Conservation (phyloP, 2,329 filamentous ascomycete genomes). For the Lasiodiplodia sp. region DNA sequence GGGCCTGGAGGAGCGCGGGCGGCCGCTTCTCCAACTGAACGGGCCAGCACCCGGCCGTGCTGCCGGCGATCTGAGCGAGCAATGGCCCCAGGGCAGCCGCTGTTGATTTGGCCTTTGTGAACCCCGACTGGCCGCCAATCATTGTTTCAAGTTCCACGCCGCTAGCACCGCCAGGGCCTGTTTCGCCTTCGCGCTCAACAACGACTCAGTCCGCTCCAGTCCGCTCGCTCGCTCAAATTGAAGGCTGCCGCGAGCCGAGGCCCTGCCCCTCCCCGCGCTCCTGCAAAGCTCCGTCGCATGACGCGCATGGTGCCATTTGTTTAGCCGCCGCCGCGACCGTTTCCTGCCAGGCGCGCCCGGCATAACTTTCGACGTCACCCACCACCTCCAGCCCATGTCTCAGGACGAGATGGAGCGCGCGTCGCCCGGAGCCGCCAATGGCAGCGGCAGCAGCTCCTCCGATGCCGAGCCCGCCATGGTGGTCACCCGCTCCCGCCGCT, state of each 20-base stretch:
- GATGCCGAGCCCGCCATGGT: conserved; percentile 45
- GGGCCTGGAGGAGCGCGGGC: not conserved
- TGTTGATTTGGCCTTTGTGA: conserved; percentile 2
- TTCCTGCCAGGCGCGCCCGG: conserved; percentile 37
- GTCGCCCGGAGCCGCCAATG: conserved; percentile 32
- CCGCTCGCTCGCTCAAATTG: not conserved
- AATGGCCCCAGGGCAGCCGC: conserved; percentile 6
- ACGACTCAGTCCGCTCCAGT: not conserved
- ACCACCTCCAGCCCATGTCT: conserved; percentile 32
- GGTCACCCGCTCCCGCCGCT: conserved; percentile 44
- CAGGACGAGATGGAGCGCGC: conserved; percentile 33
- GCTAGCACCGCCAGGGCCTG: conserved; percentile 1
- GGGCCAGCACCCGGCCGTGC: conserved; percentile 17
- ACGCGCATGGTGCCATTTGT: conserved; percentile 16
- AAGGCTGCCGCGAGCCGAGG: conserved; percentile 6
- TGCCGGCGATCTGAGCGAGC: conserved; percentile 3
- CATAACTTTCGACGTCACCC: conserved; percentile 31
- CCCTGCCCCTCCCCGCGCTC: not conserved
- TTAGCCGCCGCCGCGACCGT: conserved; percentile 30
- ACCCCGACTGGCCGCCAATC: not conserved
- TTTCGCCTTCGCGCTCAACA: conserved; percentile 10
- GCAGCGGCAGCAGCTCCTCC: conserved; percentile 30
- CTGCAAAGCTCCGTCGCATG: conserved; percentile 1
- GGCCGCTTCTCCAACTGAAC: conserved; percentile 20
- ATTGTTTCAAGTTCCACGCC: conserved; percentile 9